phyloP scores from a whole-genome alignment of 73 alveolate species.

The Symbiodinium pilosum region DNA sequence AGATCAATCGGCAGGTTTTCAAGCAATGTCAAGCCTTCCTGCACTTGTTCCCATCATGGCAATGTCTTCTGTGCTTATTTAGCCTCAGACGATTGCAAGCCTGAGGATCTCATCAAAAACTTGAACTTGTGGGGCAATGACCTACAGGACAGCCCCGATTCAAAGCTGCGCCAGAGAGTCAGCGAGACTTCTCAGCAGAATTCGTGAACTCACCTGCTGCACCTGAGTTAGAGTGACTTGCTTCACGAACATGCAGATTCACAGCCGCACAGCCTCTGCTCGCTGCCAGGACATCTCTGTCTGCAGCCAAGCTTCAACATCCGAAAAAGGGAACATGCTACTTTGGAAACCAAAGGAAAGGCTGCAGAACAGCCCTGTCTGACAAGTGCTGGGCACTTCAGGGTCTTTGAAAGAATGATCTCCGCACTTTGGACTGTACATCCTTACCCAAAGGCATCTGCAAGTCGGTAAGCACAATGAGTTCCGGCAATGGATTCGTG shows the following conservation, averaged over 20 bases:
- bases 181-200: background rate
- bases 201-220: background rate
- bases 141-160: constrained; percentile 80
- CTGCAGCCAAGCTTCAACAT: background rate
- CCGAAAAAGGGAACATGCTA: too few relatives aligned
- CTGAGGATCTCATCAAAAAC: constrained; percentile 93
- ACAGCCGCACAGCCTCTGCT: background rate
- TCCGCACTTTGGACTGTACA: too few relatives aligned
- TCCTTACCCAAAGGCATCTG: background rate
- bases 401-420: too few relatives aligned
- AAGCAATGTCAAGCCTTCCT: background rate
- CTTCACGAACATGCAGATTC: background rate
- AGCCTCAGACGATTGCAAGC: too few relatives aligned
- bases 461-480: too few relatives aligned
- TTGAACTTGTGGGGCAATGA: constrained; percentile 96
- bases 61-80: too few relatives aligned
- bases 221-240: too few relatives aligned
- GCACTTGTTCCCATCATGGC: background rate
- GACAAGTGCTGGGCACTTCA: too few relatives aligned
- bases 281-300: background rate
- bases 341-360: too few relatives aligned
- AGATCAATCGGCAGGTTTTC: too few relatives aligned
- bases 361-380: too few relatives aligned
- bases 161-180: background rate
- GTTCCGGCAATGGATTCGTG: too few relatives aligned